Evolutionary conservation across 306 rosid genomes (phyloP), one percentile per base, ranked within the genome.

Genomic region (Trifolium subterraneum): DNA sequence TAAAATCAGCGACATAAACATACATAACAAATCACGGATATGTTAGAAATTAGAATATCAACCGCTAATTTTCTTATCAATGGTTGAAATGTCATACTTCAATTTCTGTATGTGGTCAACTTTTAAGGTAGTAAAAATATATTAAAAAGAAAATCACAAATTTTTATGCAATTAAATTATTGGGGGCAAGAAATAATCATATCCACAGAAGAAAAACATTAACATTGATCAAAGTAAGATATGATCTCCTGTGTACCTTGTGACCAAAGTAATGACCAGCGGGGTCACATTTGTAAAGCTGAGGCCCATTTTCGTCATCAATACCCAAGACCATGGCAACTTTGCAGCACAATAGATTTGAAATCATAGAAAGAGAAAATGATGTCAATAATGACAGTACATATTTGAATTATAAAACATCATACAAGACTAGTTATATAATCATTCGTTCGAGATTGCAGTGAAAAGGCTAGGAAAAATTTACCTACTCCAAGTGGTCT

Each of bases 211-310:
- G 50, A 23, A 35, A 22, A 45, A 36, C 65, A 31, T 36, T 39
- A 55, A 47, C 2, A 18, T 5, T 61, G 23, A 64, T 20, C 9
- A 51, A 59, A 66, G 77, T 68, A 73, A 56, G 60, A 68, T 64
- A 62, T 64, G 63, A 76, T 60, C 73, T 64, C 70, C 13, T 31
- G 63, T 18, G 38, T 86, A 92, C 99, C 99, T 95, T 95, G 87
- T 95, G 99, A 78, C 99, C 99, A 75, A 92, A 95, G 88, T 88
- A 92, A 83, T 95, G 99, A 68, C 99, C 99, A 48, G 99, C 99
- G 25, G 99, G 99, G 64, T 95, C 99, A 73, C 99, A 95, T 82
- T 95, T 95, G 75, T 78, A 95, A 64, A 95, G 96, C 45, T 78
- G 93, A 72, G 99, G 90, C 47, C 99, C 99, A 22, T 31, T 64